Evolutionary conservation across 148 eudicot species (phyloP).

Genomic region (Rhododendron williamsianum): DNA sequence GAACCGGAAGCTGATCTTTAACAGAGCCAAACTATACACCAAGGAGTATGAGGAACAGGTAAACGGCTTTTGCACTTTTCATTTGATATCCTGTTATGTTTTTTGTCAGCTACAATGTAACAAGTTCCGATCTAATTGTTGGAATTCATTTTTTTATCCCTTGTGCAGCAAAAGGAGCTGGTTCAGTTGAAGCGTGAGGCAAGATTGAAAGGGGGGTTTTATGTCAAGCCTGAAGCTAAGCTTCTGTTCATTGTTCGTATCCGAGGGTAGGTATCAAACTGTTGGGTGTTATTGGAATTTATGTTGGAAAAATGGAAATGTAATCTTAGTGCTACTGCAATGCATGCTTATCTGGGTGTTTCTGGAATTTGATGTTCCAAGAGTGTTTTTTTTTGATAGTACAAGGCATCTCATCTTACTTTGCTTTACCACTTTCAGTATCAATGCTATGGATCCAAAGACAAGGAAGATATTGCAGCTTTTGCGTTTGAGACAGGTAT

Average conservation of each 20-base stretch:
- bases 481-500: slow-evolving; percentile 74
- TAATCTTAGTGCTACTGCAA: not conserved
- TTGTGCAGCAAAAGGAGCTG: slow-evolving; percentile 43
- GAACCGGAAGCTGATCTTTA: slow-evolving; percentile 62
- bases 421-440: not conserved
- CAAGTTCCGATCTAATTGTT: not conserved
- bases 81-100: not conserved
- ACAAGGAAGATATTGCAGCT: slow-evolving; percentile 48
- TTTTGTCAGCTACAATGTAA: not conserved
- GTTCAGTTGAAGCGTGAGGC: slow-evolving; percentile 60
- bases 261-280: slow-evolving; percentile 39
- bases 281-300: not conserved
- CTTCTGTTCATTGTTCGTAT: slow-evolving; percentile 61
- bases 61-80: not conserved
- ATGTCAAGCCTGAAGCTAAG: slow-evolving; percentile 68
- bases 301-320: not conserved
- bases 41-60: slow-evolving; percentile 69
- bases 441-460: slow-evolving; percentile 5
- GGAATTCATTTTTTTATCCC: not conserved
- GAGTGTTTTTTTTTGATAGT: not conserved
- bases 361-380: not conserved
- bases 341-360: not conserved
- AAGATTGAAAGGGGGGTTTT: slow-evolving; percentile 59
- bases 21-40: slow-evolving; percentile 58
- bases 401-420: slow-evolving; percentile 27